Evolutionary conservation across 129 eudicot species (phyloP), one percentile per base, ranked within the genome.

Genomic region (Tanacetum coccineum): DNA sequence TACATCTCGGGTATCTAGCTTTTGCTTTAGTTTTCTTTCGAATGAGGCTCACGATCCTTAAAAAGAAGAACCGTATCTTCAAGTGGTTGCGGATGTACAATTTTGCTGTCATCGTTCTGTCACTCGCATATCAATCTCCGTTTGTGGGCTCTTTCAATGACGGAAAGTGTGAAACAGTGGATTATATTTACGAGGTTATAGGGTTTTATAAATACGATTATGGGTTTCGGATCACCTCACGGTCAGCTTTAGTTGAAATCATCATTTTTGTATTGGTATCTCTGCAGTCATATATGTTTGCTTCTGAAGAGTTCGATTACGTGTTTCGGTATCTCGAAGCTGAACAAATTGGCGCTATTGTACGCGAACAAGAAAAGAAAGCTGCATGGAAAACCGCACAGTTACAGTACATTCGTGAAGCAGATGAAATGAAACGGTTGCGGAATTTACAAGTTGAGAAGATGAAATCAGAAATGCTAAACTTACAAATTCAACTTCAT

Each of bases 401-500:
- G 73, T 71, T 82, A 62, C 87, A 82, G 25, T 71, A 82, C 44
- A 82, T 82, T 19, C 87, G 87, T 13, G 79, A 78, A 78, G 82
- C 87, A 0, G 87, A 82, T 64, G 87, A 78, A 53, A 71, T 70
- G 73, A 82, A 78, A 69, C 62, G 78, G 21, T 78, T 66, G 7
- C 80, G 87, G 36, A 82, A 82, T 82, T 67, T 67, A 54, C 87
- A 82, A 57, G 83, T 82, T 14, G 87, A 82, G 32, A 82, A 82
- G 64, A 82, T 82, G 87, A 82, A 82, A 82, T 61, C 87, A 0
- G 87, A 82, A 58, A 82, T 82, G 87, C 82, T 82, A 63, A 79
- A 71, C 69, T 78, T 82, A 51, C 83, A 82, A 68, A 82, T 78
- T 25, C 87, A 82, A 73, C 83, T 82, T 47, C 83, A 71, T 19